Base-by-base conservation (phyloP, 768 basidiomycete species). In the Auricularia sp. region DNA sequence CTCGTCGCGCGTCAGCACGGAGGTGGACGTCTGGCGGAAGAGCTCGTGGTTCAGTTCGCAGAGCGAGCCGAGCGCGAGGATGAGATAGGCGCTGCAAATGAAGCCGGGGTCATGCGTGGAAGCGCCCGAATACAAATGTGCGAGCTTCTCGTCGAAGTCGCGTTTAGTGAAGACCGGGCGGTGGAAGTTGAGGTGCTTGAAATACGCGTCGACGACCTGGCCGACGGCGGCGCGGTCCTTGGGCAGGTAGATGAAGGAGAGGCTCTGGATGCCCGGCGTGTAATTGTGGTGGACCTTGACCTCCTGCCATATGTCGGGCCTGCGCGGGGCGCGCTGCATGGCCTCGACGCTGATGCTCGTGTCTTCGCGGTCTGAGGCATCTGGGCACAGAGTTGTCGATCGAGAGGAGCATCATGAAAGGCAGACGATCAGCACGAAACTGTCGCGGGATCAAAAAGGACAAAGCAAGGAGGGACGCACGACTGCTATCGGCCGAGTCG, bases 11-110 rank as follows among this genome's bases (percentile, higher is more conserved):
- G 61, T 23, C 12, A 21, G 23, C 12, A 23, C 23, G 6, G 12
- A 5, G 34, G 12, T 39, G 5, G 5, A 6, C 34, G 34, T 43
- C 6, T 62, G 35, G 8, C 16, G 12, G n/a, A 62, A 36, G 47
- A 61, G 54, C 54, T 54, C 85, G 69, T 90, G 84, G 70, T 90
- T 91, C 68, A 91, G 80, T 69, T 92, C 89, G 75, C 86, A 87
- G 67, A 93, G 79, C 1, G 91, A 91, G 2, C 91, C 91, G 1
- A 93, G 81, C 0, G 89, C 91, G 61, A 93, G 75, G 47, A 93
- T 77, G 34, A 93, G 77, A 71, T 93, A 92, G 64, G 88, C 72
- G 72, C 86, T 85, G 74, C 88, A 92, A 3, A 93, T 70, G 73
- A 84, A 90, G 21, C 91, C 91, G 12, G 89, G 87, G 70, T 93